Conservation (phyloP, 768 basidiomycete genomes). For the Rubroboletus satanas region DNA sequence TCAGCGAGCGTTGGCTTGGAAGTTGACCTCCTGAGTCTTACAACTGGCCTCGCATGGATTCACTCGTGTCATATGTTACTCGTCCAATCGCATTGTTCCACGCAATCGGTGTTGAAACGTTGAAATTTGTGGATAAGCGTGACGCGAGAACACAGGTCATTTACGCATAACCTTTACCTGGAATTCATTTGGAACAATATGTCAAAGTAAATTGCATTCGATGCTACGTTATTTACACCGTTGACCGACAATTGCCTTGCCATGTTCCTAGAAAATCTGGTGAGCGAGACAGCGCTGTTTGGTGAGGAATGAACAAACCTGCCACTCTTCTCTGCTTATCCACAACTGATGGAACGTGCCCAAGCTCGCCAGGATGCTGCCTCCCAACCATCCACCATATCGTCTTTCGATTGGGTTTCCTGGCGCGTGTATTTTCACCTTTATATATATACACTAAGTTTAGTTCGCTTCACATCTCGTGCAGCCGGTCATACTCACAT, state of each 20-base stretch:
- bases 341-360: slow-evolving; percentile 98
- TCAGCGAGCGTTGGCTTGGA: slow-evolving; percentile 23
- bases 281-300: slow-evolving; percentile 1
- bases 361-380: slow-evolving; percentile 88
- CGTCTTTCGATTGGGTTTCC: slow-evolving; percentile 87
- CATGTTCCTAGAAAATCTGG: slow-evolving; percentile 58
- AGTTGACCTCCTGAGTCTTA: slow-evolving; percentile 36
- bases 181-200: not conserved
- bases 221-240: slow-evolving; percentile 63
- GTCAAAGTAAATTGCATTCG: not conserved
- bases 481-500: slow-evolving; percentile 48
- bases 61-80: slow-evolving; percentile 7
- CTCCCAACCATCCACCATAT: slow-evolving; percentile 94
- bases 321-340: slow-evolving; percentile 93
- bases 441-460: slow-evolving; percentile 22
- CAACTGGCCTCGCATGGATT: slow-evolving; percentile 8
- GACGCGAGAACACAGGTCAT: not conserved
- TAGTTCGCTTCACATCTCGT: not conserved
- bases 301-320: slow-evolving; percentile 46
- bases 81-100: slow-evolving; percentile 16
- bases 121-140: not conserved
- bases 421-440: slow-evolving; percentile 91
- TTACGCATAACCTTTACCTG: not conserved
- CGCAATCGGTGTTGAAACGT: not conserved
- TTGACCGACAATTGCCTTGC: slow-evolving; percentile 76